phyloP scores from a whole-genome alignment of 225 moss, liverwort and hornwort species.

The Takakia lepidozioides region DNA sequence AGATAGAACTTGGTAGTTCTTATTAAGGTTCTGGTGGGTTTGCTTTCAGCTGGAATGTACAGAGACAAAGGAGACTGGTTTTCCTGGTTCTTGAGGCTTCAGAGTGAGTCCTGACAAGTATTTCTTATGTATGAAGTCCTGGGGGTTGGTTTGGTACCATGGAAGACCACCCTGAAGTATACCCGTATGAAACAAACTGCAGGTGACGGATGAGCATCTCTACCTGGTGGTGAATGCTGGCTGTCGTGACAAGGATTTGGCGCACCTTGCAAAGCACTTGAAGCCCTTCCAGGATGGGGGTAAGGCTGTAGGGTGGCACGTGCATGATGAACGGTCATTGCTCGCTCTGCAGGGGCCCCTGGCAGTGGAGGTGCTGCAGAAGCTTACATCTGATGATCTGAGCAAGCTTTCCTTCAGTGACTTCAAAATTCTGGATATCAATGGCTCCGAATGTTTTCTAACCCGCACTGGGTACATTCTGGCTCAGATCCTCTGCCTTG shows the following conservation, averaged over 20 bases:
- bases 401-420: constrained; percentile 88
- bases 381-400: constrained; percentile 76
- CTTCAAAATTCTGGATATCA: constrained; percentile 75
- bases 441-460: constrained; percentile 75
- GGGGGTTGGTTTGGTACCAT: too few relatives aligned
- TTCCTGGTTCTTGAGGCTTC: too few relatives aligned
- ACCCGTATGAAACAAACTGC: too few relatives aligned
- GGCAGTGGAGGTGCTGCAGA: constrained; percentile 61
- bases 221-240: constrained; percentile 99
- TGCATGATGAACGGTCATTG: constrained; percentile 93
- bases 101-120: too few relatives aligned
- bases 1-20: too few relatives aligned
- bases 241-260: constrained; percentile 97
- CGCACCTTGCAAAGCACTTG: constrained; percentile 75
- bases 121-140: too few relatives aligned
- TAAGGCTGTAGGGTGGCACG: constrained; percentile 95
- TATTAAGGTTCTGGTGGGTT: too few relatives aligned
- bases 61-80: too few relatives aligned
- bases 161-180: too few relatives aligned
- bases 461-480: constrained; percentile 75
- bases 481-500: too few relatives aligned
- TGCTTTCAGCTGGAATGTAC: too few relatives aligned
- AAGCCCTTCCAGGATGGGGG: constrained; percentile 88
- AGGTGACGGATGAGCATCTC: constrained; percentile 80
- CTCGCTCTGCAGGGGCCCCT: constrained; percentile 86